Evolutionary conservation across 495 filamentous ascomycete genomes (phyloP), one percentile per base, ranked within the genome.

Genomic region (Wilcoxina mikolae): DNA sequence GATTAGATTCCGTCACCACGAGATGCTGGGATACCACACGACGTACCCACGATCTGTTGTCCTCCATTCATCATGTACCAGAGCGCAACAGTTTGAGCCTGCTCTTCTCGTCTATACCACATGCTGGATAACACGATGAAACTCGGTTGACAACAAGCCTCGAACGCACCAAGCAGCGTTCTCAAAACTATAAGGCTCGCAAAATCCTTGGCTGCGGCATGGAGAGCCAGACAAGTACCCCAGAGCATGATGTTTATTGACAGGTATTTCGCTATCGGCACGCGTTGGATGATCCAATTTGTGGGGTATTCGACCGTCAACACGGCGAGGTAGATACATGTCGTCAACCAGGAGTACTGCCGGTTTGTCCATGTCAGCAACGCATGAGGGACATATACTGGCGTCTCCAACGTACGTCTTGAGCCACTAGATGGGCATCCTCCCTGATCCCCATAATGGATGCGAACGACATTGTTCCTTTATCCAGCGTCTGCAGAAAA

Each of bases 401-500:
- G n/a, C n/a, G n/a, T n/a, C n/a, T n/a, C n/a, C n/a, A n/a, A 64
- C 63, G 24, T 51, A 73, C 70, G 7, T 71, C 57, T 31, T 81
- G 77, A 1, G 74, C 78, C 4, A 69, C 54, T 38, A 83, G 65
- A 26, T 68, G 57, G 0, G 75, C 73, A 59, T 85, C 78, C 9
- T 69, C 62, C 1, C 70, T 68, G 29, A 85, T 75, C 2, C 78
- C 78, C 81, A 85, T 84, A 47, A 83, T 82, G 17, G 80, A 79
- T 3, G 81, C 73, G 60, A 83, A 84, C 2, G 76, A 78, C 70
- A 85, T 63, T 0, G 79, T 83, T 7, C 80, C 81, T 67, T 85
- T 84, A 58, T 83, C 80, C 27, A 85, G 71, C n/a, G 81, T 79
- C 51, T 85, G 82, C 2, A 84, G 66, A 60, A 85, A 85, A 65